Evolutionary conservation across 1,139 yeast genomes (phyloP).

Genomic region (Blastobotrys persicus): DNA sequence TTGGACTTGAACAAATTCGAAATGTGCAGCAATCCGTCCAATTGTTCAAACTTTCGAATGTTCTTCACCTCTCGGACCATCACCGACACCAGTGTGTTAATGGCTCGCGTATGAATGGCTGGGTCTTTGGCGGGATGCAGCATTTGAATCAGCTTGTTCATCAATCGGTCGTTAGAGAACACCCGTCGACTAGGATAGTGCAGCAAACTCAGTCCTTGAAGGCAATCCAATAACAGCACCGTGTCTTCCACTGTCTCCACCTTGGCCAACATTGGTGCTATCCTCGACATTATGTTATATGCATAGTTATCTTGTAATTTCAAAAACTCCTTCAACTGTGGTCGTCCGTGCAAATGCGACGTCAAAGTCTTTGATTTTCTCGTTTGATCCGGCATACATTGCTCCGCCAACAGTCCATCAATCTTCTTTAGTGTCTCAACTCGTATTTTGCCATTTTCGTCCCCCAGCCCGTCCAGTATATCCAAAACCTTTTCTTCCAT

Average conservation of each 20-base stretch:
- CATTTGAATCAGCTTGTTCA: constrained; percentile 27
- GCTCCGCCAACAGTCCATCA: constrained; percentile 10
- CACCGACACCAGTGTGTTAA: constrained; percentile 60
- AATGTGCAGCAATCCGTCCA: constrained; percentile 56
- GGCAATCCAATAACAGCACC: constrained; percentile 41
- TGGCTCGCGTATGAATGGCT: constrained; percentile 45
- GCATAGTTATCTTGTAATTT: constrained; percentile 52
- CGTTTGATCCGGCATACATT: constrained; percentile 12
- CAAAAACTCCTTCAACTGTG: constrained; percentile 43
- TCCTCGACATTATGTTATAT: constrained; percentile 46
- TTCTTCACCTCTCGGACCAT: constrained; percentile 57
- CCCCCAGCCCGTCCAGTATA: constrained; percentile 11
- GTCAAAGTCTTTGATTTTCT: constrained; percentile 12
- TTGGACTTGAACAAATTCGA: constrained; percentile 45
- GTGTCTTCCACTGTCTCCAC: constrained; percentile 20
- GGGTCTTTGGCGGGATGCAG: constrained; percentile 16
- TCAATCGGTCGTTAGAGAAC: constrained; percentile 39
- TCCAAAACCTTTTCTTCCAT: constrained; percentile 17
- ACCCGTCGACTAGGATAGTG: constrained; percentile 57
- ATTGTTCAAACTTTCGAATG: constrained; percentile 57
- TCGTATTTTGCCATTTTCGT: background rate
- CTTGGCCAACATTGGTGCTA: constrained; percentile 35
- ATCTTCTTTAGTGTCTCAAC: constrained; percentile 8
- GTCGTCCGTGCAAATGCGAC: constrained; percentile 23
- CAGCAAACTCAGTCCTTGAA: constrained; percentile 62